phyloP scores from a whole-genome alignment of 2,329 filamentous ascomycete species.

The Fragosphaeria purpurea region DNA sequence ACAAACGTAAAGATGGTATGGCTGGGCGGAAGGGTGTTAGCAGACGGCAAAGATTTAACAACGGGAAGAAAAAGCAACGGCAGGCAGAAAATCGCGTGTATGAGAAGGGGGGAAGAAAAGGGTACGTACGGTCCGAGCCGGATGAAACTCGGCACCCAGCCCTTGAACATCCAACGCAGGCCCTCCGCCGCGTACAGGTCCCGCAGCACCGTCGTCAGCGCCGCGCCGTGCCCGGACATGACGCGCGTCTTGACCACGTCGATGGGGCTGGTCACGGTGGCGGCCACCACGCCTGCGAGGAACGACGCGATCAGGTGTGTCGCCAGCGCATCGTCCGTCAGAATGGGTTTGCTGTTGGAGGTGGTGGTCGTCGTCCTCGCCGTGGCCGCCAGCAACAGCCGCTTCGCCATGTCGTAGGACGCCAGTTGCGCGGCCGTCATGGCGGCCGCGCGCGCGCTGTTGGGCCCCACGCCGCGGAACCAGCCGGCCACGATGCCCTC shows the following conservation, averaged over 20 bases:
- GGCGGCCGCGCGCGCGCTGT: slow-evolving; percentile 68
- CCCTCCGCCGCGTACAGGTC: slow-evolving; percentile 65
- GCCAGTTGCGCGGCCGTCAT: slow-evolving; percentile 83
- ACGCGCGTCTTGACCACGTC: slow-evolving; percentile 85
- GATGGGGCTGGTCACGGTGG: slow-evolving; percentile 74
- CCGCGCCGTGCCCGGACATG: slow-evolving; percentile 55
- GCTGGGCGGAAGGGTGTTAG: slow-evolving; percentile 21
- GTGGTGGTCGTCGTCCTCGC: slow-evolving; percentile 19
- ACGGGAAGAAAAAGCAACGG: too few relatives aligned
- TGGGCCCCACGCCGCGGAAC: slow-evolving; percentile 80
- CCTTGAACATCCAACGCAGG: slow-evolving; percentile 75
- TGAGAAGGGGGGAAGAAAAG: neutral
- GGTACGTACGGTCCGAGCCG: slow-evolving; percentile 50
- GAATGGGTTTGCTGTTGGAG: slow-evolving; percentile 8
- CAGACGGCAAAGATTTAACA: too few relatives aligned
- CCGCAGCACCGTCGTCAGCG: slow-evolving; percentile 49
- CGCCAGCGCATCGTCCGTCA: slow-evolving; percentile 54
- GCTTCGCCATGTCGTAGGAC: slow-evolving; percentile 76
- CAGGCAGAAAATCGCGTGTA: too few relatives aligned
- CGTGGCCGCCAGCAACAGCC: slow-evolving; percentile 54
- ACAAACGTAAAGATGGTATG: slow-evolving; percentile 84
- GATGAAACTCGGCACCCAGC: slow-evolving; percentile 72
- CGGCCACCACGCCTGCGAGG: slow-evolving; percentile 71
- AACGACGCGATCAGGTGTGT: slow-evolving; percentile 74
- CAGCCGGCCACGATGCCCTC: slow-evolving; percentile 62